Conservation (phyloP, 2,329 filamentous ascomycete species). For the Ilyonectria sp. region DNA sequence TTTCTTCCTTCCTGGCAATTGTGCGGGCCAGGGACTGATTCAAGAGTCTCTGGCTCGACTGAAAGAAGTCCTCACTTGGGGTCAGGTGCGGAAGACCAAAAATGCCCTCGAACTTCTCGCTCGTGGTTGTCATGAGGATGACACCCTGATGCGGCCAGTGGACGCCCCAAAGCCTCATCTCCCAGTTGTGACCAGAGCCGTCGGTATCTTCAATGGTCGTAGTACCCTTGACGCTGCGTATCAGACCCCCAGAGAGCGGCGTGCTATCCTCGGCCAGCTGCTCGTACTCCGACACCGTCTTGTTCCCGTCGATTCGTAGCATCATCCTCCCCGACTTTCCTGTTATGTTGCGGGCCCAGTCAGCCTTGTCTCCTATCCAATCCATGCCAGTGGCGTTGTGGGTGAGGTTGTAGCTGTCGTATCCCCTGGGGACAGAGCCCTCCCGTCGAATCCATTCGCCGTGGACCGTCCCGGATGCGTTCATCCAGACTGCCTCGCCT, state of each 20-base stretch:
- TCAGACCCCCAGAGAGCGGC: conserved; percentile 64
- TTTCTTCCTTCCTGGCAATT: conserved; percentile 75
- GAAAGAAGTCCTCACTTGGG: conserved; percentile 70
- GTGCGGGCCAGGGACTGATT: conserved; percentile 80
- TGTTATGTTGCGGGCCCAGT: conserved; percentile 87
- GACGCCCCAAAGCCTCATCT: conserved; percentile 85
- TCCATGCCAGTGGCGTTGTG: conserved; percentile 75
- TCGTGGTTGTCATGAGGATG: conserved; percentile 88
- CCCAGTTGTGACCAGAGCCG: conserved; percentile 79
- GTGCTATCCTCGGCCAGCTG: conserved; percentile 53
- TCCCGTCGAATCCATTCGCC: conserved; percentile 81
- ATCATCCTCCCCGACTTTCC: conserved; percentile 78
- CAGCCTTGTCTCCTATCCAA: conserved; percentile 71
- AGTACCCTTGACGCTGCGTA: conserved; percentile 79
- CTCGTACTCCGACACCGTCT: conserved; percentile 62
- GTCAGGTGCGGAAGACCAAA: conserved; percentile 90
- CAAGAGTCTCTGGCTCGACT: conserved; percentile 74
- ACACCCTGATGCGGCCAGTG: conserved; percentile 88
- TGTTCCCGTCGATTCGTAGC: conserved; percentile 74
- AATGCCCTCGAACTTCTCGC: conserved; percentile 93
- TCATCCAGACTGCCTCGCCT: conserved; percentile 75
- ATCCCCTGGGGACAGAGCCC: conserved; percentile 62
- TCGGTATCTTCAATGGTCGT: conserved; percentile 80
- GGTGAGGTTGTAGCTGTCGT: conserved; percentile 73
- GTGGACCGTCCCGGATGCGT: conserved; percentile 82